These are phyloP conservation scores for Heritiera fomes DNA, from an alignment of 345 rosid genomes.

Conservation along the genomic window DNA sequence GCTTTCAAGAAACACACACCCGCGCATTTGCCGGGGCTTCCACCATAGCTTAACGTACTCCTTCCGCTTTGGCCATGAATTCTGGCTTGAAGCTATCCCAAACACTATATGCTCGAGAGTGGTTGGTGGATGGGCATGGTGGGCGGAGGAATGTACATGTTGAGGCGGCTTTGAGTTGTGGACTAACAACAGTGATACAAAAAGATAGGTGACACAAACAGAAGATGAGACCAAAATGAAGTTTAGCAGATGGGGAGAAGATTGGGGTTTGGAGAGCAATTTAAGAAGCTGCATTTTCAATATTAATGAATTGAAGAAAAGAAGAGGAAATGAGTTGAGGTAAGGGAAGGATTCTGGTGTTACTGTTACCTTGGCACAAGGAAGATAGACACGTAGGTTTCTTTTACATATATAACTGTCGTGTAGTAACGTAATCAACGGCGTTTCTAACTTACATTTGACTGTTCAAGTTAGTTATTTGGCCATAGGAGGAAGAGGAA, in stretches of 20 bases:
- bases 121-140: constrained; percentile 32
- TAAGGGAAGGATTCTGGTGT: background rate
- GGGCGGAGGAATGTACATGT: constrained; percentile 26
- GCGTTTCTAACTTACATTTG: background rate
- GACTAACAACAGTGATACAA: constrained; percentile 43
- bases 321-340: background rate
- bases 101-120: constrained; percentile 62
- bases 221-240: constrained; percentile 43
- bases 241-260: constrained; percentile 38
- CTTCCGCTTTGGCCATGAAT: constrained; percentile 55
- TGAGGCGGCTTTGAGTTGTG: constrained; percentile 35
- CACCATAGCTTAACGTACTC: constrained; percentile 79
- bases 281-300: constrained; percentile 42
- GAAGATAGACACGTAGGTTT: background rate
- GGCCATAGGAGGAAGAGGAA: background rate
- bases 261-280: constrained; percentile 33
- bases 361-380: background rate
- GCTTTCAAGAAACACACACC: constrained; percentile 71
- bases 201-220: constrained; percentile 44
- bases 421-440: background rate
- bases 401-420: background rate
- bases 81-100: constrained; percentile 60
- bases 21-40: constrained; percentile 57
- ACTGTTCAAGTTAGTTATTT: background rate
- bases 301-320: background rate